phyloP scores from a whole-genome alignment of 441 rosid species.

The Populus tomentosa region DNA sequence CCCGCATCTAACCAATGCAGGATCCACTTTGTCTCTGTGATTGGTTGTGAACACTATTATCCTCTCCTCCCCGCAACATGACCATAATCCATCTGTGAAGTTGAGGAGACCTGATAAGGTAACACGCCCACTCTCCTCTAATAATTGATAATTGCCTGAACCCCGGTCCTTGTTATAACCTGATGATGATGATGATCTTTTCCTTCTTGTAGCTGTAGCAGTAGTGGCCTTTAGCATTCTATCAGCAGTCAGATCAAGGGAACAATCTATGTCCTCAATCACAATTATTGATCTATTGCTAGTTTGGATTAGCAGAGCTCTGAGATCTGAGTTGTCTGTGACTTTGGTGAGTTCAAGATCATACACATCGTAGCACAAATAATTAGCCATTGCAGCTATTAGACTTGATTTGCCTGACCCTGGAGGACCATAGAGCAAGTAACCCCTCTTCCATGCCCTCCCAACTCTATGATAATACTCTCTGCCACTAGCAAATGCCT shows the following conservation, averaged over 20 bases:
- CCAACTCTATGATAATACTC: conserved; percentile 69
- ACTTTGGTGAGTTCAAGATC: conserved; percentile 77
- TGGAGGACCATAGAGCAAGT: conserved; percentile 71
- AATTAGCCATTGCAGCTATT: conserved; percentile 88
- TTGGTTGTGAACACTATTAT: conserved; percentile 90
- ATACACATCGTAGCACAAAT: conserved; percentile 61
- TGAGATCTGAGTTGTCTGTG: conserved; percentile 63
- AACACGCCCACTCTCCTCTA: conserved; percentile 47
- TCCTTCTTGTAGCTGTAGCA: conserved; percentile 43
- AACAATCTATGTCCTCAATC: conserved; percentile 91
- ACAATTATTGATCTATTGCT: conserved; percentile 80
- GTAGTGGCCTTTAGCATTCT: conserved; percentile 23
- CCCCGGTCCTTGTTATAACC: conserved; percentile 28
- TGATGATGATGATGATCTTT: conserved; percentile 7
- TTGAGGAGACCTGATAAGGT: conserved; percentile 83
- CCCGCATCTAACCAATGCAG: conserved; percentile 81
- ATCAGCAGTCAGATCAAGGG: conserved; percentile 52
- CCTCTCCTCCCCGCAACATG: conserved; percentile 92
- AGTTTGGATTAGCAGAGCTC: conserved; percentile 70
- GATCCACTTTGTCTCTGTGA: conserved; percentile 76
- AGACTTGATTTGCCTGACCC: conserved; percentile 82
- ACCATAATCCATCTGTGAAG: conserved; percentile 93
- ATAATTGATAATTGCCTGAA: conserved; percentile 24
- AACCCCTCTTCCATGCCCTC: conserved; percentile 77
- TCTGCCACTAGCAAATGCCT: conserved; percentile 49